Conservation (phyloP, 1,284 basidiomycete species). For the Trichosporon sp. region DNA sequence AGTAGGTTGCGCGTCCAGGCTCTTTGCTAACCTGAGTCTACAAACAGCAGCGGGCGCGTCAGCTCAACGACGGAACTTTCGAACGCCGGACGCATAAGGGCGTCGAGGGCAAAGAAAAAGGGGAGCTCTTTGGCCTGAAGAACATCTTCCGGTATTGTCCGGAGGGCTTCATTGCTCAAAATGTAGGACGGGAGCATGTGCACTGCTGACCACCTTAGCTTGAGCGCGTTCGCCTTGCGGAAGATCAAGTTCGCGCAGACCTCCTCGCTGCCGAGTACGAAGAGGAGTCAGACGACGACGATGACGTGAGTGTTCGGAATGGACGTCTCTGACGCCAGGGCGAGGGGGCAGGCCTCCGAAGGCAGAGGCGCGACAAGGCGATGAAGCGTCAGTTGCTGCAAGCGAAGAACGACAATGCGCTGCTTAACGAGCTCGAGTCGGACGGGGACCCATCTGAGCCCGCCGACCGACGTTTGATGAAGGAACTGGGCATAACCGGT, state of each 20-base stretch:
- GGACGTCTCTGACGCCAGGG: slow-evolving; percentile 1
- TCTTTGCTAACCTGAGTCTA: slow-evolving; percentile 30
- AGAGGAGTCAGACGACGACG: slow-evolving; percentile 26
- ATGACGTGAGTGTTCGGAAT: slow-evolving; percentile 11
- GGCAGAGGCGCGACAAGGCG: slow-evolving; percentile 23
- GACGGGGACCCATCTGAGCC: neutral
- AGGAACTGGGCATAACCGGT: slow-evolving; percentile 28
- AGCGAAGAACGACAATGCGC: neutral
- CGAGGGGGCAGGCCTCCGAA: neutral
- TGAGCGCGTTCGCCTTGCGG: slow-evolving; percentile 30
- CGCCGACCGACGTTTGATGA: slow-evolving; percentile 26
- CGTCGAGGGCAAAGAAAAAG: slow-evolving; percentile 29
- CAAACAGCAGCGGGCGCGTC: slow-evolving; percentile 40
- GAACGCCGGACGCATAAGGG: slow-evolving; percentile 44
- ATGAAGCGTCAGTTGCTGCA: neutral
- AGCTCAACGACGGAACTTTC: slow-evolving; percentile 46
- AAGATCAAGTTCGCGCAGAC: slow-evolving; percentile 34
- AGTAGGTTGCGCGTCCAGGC: slow-evolving; percentile 23
- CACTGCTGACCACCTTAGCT: slow-evolving; percentile 24
- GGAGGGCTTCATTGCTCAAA: slow-evolving; percentile 36
- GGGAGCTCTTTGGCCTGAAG: slow-evolving; percentile 46
- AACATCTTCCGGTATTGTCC: slow-evolving; percentile 47
- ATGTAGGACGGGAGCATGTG: slow-evolving; percentile 20
- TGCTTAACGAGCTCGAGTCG: slow-evolving; percentile 14
- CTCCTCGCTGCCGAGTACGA: slow-evolving; percentile 30